Evolutionary conservation across 768 basidiomycete genomes (phyloP).

Genomic region (Mycena capillaripes): DNA sequence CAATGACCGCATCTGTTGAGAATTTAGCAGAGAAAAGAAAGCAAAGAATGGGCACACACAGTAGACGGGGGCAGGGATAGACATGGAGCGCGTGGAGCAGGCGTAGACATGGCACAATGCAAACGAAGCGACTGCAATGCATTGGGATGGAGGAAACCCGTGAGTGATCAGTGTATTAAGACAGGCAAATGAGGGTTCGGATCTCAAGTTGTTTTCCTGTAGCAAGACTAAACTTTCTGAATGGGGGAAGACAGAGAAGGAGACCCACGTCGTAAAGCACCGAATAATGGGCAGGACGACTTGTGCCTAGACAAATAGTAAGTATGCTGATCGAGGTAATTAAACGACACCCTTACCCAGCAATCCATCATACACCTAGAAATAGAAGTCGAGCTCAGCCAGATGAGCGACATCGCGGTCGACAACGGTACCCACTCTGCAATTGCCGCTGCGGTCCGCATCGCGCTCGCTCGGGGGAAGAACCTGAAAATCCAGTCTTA

Average conservation of each 20-base stretch:
- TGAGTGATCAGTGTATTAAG: too few relatives aligned
- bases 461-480: conserved; percentile 61
- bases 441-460: conserved; percentile 67
- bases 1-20: conserved; percentile 66
- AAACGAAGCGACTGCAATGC: conserved; percentile 77
- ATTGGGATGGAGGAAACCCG: conserved; percentile 56
- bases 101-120: conserved; percentile 69
- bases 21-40: not conserved
- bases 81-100: conserved; percentile 35
- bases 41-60: conserved; percentile 6
- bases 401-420: conserved; percentile 68
- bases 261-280: conserved; percentile 48
- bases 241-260: too few relatives aligned
- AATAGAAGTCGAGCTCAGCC: conserved; percentile 71
- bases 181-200: too few relatives aligned
- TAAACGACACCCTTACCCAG: conserved; percentile 51
- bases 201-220: conserved; percentile 59
- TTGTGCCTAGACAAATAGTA: conserved; percentile 50
- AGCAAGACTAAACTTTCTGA: not conserved
- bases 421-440: conserved; percentile 70
- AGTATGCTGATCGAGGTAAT: not conserved
- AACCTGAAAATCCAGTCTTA: conserved; percentile 68
- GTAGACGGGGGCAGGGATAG: conserved; percentile 36
- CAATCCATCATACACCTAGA: conserved; percentile 70
- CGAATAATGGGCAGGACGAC: conserved; percentile 39